Conservation (phyloP, 2,329 filamentous ascomycete species). For the Trichoderma semiorbis region DNA sequence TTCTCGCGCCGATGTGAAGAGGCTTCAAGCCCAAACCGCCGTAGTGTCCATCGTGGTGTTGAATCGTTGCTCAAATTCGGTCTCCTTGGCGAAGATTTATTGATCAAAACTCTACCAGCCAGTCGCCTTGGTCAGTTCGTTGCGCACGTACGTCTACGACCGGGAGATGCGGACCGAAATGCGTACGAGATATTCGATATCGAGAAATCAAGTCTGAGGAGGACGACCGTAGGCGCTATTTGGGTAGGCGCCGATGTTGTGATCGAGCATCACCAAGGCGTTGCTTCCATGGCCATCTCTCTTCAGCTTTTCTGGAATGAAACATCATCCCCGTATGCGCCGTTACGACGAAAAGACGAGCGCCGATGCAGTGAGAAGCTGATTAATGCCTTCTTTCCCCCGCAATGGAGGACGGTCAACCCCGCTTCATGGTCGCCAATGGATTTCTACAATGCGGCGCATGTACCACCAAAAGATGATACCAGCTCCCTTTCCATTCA, state of each 20-base stretch:
- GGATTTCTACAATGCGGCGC: conserved; percentile 67
- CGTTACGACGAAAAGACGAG: conserved; percentile 30
- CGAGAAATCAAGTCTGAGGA: conserved; percentile 18
- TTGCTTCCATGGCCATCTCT: conserved; percentile 31
- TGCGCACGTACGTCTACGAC: conserved; percentile 23
- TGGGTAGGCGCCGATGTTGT: conserved; percentile 34
- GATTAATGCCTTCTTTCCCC: conserved; percentile 36
- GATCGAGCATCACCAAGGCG: conserved; percentile 28
- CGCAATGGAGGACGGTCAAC: background rate
- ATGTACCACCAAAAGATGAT: conserved; percentile 53
- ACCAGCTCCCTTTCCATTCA: conserved; percentile 36
- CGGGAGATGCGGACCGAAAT: conserved; percentile 24
- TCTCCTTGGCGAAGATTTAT: conserved; percentile 19
- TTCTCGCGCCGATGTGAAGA: conserved; percentile 28
- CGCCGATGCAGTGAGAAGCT: conserved; percentile 34
- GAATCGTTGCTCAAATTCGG: conserved; percentile 24
- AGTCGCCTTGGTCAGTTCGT: conserved; percentile 15
- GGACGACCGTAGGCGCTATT: conserved; percentile 30
- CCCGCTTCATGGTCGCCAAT: conserved; percentile 42
- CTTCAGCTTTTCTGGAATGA: conserved; percentile 44
- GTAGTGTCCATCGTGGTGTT: conserved; percentile 21
- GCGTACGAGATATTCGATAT: conserved; percentile 23
- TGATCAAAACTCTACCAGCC: conserved; percentile 20
- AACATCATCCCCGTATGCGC: conserved; percentile 31
- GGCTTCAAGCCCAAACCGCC: background rate